Conservation (phyloP, 1,284 basidiomycete species). For the Rhodotorula sp. region DNA sequence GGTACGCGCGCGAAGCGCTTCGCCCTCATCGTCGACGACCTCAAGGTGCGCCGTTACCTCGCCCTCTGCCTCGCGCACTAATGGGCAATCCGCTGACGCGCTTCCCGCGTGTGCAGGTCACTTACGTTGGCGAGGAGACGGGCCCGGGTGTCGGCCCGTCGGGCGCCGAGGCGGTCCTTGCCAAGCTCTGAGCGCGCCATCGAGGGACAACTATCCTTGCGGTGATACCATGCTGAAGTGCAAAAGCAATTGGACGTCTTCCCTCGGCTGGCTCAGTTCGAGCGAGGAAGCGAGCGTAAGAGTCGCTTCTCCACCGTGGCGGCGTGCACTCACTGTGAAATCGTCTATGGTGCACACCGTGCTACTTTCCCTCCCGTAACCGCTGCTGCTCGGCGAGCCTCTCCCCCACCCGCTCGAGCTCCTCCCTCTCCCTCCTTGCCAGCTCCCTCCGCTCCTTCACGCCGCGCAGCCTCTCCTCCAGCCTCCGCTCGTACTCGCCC, state of each 20-base stretch:
- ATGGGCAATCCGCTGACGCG: conserved; percentile 28
- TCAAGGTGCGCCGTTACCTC: conserved; percentile 52
- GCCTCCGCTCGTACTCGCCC: conserved; percentile 23
- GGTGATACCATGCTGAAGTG: not conserved
- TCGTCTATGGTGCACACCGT: not conserved
- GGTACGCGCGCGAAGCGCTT: conserved; percentile 69
- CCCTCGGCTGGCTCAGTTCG: not conserved
- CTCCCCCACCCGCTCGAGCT: conserved; percentile 2
- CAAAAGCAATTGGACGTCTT: not conserved
- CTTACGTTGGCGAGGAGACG: conserved; percentile 60
- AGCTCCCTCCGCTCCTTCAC: conserved; percentile 15
- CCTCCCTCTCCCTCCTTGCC: conserved; percentile 20
- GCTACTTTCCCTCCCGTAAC: not conserved
- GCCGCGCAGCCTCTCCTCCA: conserved; percentile 9
- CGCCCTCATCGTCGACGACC: conserved; percentile 69
- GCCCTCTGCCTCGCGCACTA: not conserved
- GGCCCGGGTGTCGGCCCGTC: conserved; percentile 61
- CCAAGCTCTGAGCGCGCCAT: conserved; percentile 56
- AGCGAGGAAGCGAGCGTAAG: not conserved
- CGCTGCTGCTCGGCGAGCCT: conserved; percentile 4
- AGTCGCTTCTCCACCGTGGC: too few species aligned
- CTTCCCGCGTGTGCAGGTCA: conserved; percentile 51
- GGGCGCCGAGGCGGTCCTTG: conserved; percentile 67
- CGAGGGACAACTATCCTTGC: not conserved
- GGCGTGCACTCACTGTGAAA: too few species aligned